Conservation (phyloP, 192 early-diverging fungal species). For the Helicostylum pulchrum region DNA sequence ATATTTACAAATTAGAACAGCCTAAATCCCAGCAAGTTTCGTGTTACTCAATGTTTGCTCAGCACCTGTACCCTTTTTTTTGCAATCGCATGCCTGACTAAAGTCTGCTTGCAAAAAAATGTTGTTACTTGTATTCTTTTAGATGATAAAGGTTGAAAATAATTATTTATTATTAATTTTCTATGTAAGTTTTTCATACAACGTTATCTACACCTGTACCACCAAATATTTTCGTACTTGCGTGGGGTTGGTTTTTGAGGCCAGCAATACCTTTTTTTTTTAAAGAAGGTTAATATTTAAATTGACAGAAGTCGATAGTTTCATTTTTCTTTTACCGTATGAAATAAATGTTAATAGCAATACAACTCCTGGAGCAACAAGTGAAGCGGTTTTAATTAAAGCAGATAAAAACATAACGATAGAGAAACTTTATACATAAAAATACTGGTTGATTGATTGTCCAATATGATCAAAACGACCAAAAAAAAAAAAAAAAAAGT, state of each 20-base stretch:
- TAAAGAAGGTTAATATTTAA: not conserved
- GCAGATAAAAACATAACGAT: conserved; percentile 26
- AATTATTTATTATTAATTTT: too few species aligned
- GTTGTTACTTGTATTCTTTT: too few species aligned
- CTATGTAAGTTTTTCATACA: not conserved
- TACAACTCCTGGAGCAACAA: conserved; percentile 31
- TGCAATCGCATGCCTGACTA: too few species aligned
- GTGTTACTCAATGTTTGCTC: too few species aligned
- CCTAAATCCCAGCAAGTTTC: too few species aligned
- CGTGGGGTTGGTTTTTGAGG: conserved; percentile 42
- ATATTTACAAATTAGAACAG: too few species aligned
- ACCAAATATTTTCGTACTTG: conserved; percentile 40
- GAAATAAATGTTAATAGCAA: conserved; percentile 36
- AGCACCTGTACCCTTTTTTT: too few species aligned
- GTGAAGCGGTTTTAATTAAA: conserved; percentile 11
- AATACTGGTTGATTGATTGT: not conserved
- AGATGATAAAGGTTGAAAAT: too few species aligned
- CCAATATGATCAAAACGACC: too few species aligned
- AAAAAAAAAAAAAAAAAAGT: too few species aligned
- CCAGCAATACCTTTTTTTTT: conserved; percentile 39
- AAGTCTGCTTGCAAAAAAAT: too few species aligned
- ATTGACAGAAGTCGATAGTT: too few species aligned
- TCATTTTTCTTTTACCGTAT: conserved; percentile 29
- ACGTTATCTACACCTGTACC: conserved; percentile 43
- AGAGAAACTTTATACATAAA: not conserved